Percentiles rank a stretch among this genome's conserved stretches.
Evolutionary conservation across 306 rosid species (phyloP).

Genomic region (Prunus campanulata): DNA sequence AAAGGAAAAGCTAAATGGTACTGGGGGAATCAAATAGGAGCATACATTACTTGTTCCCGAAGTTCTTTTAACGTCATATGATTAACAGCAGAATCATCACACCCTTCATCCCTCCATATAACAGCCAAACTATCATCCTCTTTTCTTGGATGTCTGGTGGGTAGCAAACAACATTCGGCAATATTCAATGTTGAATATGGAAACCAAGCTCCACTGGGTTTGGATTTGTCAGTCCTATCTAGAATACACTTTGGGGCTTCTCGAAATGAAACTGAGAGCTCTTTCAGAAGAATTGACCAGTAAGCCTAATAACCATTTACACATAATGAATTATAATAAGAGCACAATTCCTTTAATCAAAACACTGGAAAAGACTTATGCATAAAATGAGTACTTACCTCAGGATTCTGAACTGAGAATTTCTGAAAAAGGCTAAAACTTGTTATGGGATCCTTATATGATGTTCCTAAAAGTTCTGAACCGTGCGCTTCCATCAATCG

Average conservation of each 20-base stretch:
- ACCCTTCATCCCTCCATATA: constrained; percentile 82
- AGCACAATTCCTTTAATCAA: background rate
- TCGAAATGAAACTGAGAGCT: constrained; percentile 57
- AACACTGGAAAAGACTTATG: background rate
- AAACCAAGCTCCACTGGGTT: constrained; percentile 67
- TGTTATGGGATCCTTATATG: constrained; percentile 71
- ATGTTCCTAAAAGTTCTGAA: constrained; percentile 54
- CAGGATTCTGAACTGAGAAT: constrained; percentile 56
- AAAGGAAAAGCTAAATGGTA: background rate
- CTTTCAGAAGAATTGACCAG: constrained; percentile 73
- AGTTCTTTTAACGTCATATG: constrained; percentile 61
- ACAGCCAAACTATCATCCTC: constrained; percentile 59
- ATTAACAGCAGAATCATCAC: constrained; percentile 49
- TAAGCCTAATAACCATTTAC: constrained; percentile 44
- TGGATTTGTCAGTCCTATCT: constrained; percentile 52
- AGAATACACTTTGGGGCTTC: constrained; percentile 54
- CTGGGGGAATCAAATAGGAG: constrained; percentile 5
- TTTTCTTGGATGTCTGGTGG: constrained; percentile 44
- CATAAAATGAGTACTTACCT: constrained; percentile 32
- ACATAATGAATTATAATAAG: background rate
- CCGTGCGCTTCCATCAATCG: constrained; percentile 64
- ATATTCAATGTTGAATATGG: constrained; percentile 67
- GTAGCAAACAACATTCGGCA: constrained; percentile 75
- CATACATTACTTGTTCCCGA: constrained; percentile 74
- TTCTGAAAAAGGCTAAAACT: constrained; percentile 62